Percentiles rank a stretch among this genome's conserved stretches.
Evolutionary conservation across 1,139 yeast species (phyloP).

Genomic region (Maudiozyma humilis): DNA sequence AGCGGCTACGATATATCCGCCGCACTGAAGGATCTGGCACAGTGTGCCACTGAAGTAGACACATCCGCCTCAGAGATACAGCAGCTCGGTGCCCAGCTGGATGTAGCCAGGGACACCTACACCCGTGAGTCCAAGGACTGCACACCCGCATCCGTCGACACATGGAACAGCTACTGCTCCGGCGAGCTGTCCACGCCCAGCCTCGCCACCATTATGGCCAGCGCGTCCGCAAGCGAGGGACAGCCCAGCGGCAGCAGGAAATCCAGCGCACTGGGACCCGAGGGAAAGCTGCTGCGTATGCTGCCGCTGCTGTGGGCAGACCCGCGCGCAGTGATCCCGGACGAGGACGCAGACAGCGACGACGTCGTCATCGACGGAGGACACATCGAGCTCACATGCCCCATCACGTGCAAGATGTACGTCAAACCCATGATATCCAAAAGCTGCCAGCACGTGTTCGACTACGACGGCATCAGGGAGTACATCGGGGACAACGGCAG

Average conservation of each 20-base stretch:
- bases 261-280: neutral
- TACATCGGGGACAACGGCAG: conserved; percentile 15
- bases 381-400: conserved; percentile 53
- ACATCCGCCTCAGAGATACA: conserved; percentile 4
- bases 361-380: conserved; percentile 63
- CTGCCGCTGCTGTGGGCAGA: conserved; percentile 23
- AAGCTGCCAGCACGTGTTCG: conserved; percentile 56
- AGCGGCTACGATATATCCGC: conserved; percentile 5
- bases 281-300: conserved; percentile 13
- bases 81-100: conserved; percentile 3
- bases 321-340: conserved; percentile 25
- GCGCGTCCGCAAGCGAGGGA: neutral
- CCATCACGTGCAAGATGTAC: conserved; percentile 48
- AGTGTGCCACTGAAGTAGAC: conserved; percentile 3
- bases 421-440: conserved; percentile 45
- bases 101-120: conserved; percentile 10
- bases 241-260: neutral
- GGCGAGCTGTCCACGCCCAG: conserved; percentile 2
- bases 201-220: neutral
- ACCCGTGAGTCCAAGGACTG: conserved; percentile 10
- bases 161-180: conserved; percentile 15
- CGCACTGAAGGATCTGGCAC: conserved; percentile 7
- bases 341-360: conserved; percentile 38
- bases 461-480: conserved; percentile 37
- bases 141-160: conserved; percentile 11